These are phyloP conservation scores for Ophiocytium majus DNA, from an alignment of 352 stramenopile species.

Conservation along the genomic window DNA sequence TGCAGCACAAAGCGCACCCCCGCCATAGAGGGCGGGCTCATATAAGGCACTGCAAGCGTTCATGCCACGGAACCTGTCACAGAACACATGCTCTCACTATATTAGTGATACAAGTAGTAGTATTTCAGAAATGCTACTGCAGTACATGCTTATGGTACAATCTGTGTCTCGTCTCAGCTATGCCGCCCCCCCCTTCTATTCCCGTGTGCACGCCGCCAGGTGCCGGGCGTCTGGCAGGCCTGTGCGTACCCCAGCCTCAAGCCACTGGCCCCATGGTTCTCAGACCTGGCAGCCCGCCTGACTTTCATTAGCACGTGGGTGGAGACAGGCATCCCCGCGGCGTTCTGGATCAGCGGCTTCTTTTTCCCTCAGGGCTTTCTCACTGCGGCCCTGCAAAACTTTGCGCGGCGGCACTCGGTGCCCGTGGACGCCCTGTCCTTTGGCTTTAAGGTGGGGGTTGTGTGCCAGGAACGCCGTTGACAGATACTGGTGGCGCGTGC, in stretches of 20 bases:
- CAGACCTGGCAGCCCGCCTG: constrained; percentile 79
- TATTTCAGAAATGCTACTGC: too few species aligned
- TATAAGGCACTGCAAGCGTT: too few species aligned
- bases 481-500: too few species aligned
- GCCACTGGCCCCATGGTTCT: constrained; percentile 76
- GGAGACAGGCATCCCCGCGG: constrained; percentile 70
- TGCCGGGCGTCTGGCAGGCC: constrained; percentile 76
- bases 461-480: too few species aligned
- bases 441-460: too few species aligned
- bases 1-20: too few species aligned
- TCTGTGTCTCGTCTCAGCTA: too few species aligned
- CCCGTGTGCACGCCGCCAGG: constrained; percentile 29
- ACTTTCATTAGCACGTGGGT: constrained; percentile 82
- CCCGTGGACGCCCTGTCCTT: constrained; percentile 87
- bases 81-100: too few species aligned
- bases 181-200: background rate
- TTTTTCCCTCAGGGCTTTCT: constrained; percentile 76
- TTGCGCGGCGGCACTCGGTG: constrained; percentile 76
- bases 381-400: constrained; percentile 84
- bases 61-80: too few species aligned
- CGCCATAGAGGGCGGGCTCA: too few species aligned
- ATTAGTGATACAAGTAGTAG: too few species aligned
- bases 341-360: constrained; percentile 84
- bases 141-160: too few species aligned
- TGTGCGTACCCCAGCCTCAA: constrained; percentile 84